phyloP scores from a whole-genome alignment of 805 yeast species.

The Wickerhamiella kurtzmanii region DNA sequence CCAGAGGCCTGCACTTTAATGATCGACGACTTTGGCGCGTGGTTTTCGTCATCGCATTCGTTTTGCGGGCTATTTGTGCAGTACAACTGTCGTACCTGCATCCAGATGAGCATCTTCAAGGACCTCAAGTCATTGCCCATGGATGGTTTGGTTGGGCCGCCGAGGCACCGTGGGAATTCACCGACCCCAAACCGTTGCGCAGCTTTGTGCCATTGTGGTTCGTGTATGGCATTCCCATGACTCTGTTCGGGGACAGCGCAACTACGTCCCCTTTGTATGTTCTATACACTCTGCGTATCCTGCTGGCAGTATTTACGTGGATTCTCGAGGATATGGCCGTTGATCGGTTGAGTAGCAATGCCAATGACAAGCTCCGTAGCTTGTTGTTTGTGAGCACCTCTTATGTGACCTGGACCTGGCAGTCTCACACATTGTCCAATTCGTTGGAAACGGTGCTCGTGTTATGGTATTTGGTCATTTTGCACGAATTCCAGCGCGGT shows the following conservation, averaged over 20 bases:
- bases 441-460: slow-evolving; percentile 51
- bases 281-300: slow-evolving; percentile 42
- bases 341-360: slow-evolving; percentile 35
- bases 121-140: slow-evolving; percentile 56
- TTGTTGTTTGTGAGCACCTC: slow-evolving; percentile 36
- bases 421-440: slow-evolving; percentile 83
- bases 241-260: slow-evolving; percentile 25
- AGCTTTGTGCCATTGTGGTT: slow-evolving; percentile 57
- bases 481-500: slow-evolving; percentile 28
- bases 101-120: slow-evolving; percentile 95
- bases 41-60: slow-evolving; percentile 33
- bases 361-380: slow-evolving; percentile 33
- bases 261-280: slow-evolving; percentile 34
- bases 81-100: slow-evolving; percentile 76
- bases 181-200: slow-evolving; percentile 43
- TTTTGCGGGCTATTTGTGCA: slow-evolving; percentile 42
- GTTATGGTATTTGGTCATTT: slow-evolving; percentile 36
- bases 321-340: slow-evolving; percentile 31
- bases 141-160: slow-evolving; percentile 33
- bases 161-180: slow-evolving; percentile 76
- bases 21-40: slow-evolving; percentile 30
- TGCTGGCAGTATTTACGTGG: slow-evolving; percentile 30
- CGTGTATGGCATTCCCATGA: slow-evolving; percentile 51
- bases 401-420: slow-evolving; percentile 66
- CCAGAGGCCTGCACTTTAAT: background rate